Base-by-base conservation (phyloP, 2,329 filamentous ascomycete genomes). In the Cordyceps pruinosa region DNA sequence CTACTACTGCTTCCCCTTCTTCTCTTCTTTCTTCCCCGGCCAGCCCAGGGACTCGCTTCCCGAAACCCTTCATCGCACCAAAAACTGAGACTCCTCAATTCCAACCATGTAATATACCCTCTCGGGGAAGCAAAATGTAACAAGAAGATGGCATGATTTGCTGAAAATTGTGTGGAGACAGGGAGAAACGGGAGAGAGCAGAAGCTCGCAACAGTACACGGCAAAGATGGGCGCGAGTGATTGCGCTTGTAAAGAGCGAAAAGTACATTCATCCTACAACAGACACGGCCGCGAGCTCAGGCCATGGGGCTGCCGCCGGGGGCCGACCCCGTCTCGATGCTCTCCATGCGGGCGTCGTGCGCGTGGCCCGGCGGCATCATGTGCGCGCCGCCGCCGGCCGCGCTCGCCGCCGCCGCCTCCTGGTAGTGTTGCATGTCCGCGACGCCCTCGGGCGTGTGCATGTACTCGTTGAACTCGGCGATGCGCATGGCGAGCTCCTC, bases 401-500 rank as follows among this genome's bases (percentile, higher is more conserved):
- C n/a, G n/a, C n/a, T n/a, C n/a, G n/a, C n/a, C n/a, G n/a, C n/a
- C n/a, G 39, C 4, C 5, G 39, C n/a, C 19, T 50, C 26, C 7
- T 44, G 37, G 21, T 17, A 44, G 19, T 53, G 50, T 21, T 58
- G 59, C 35, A 26, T 25, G 13, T 66, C 64, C 17, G 56, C 62
- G 23, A 65, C 58, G 13, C 66, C 65, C 44, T 69, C 67, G 7
- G 65, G 59, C 2, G 64, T 65, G 9, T 60, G 58, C 15, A 68
- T 57, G 26, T 70, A 73, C 47, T 80, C 78, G 59, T 81, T 76
- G 61, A 78, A 81, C 60, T 80, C 75, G 21, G 74, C 71, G 45
- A 83, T 75, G 28, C 77, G 75, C 63, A 80, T 71, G 7, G 78
- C 80, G 32, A 84, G 72, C 67, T 83, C 78, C 65, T 77, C 75